Conservation (phyloP, 1,284 basidiomycete species). For the Neonothopanus nambi region DNA sequence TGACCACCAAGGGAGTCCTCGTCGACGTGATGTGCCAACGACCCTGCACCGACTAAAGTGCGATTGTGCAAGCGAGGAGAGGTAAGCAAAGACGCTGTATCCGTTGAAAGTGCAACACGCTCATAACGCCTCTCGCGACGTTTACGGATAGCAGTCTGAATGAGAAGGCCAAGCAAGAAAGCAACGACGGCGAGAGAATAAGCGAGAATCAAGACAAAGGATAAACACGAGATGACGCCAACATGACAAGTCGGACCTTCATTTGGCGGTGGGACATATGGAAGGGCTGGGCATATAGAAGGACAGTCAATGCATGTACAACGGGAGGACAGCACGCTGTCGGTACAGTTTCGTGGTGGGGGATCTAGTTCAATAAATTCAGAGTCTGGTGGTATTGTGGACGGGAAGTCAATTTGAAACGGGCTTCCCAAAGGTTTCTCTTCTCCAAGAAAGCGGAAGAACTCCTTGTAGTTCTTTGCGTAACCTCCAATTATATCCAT, state of each 20-base stretch:
- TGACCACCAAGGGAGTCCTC: slow-evolving; percentile 57
- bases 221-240: slow-evolving; percentile 80
- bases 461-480: slow-evolving; percentile 78
- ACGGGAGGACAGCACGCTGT: slow-evolving; percentile 73
- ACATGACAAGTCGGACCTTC: slow-evolving; percentile 67
- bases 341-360: slow-evolving; percentile 72
- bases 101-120: slow-evolving; percentile 73
- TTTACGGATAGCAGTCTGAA: slow-evolving; percentile 58
- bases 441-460: slow-evolving; percentile 90
- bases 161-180: slow-evolving; percentile 64
- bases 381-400: slow-evolving; percentile 38
- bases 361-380: slow-evolving; percentile 52
- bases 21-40: slow-evolving; percentile 64
- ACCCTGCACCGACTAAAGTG: slow-evolving; percentile 74
- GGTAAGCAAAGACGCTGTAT: slow-evolving; percentile 57
- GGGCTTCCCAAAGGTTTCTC: slow-evolving; percentile 89
- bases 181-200: slow-evolving; percentile 75
- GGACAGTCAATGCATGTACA: slow-evolving; percentile 97
- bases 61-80: slow-evolving; percentile 60
- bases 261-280: slow-evolving; percentile 54
- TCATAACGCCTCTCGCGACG: slow-evolving; percentile 72
- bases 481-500: slow-evolving; percentile 98
- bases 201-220: slow-evolving; percentile 78
- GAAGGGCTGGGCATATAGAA: slow-evolving; percentile 76
- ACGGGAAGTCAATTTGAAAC: slow-evolving; percentile 94